phyloP scores from a whole-genome alignment of 345 rosid genomes.

The Eucalyptus regnans region DNA sequence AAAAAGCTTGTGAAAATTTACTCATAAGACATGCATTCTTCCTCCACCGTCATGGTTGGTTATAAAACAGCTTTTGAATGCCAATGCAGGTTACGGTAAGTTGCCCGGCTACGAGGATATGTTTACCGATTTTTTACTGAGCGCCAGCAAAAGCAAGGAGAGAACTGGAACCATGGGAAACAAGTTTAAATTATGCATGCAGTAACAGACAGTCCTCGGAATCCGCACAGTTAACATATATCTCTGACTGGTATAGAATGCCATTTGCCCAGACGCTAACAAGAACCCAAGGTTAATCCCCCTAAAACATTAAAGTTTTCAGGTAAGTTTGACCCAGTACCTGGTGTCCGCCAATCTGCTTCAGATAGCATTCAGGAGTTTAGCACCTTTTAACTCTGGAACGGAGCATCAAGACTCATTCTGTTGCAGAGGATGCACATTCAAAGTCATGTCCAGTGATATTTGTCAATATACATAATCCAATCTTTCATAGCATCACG shows the following conservation, averaged over 20 bases:
- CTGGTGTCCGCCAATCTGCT: not conserved
- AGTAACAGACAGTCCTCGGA: not conserved
- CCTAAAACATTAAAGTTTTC: not conserved
- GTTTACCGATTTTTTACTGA: slow-evolving; percentile 72
- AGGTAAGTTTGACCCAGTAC: not conserved
- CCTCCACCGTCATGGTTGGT: not conserved
- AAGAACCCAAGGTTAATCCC: not conserved
- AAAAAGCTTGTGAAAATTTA: not conserved
- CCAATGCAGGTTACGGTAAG: slow-evolving; percentile 70
- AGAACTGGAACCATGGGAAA: slow-evolving; percentile 1
- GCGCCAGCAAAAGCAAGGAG: slow-evolving; percentile 26
- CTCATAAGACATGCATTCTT: not conserved
- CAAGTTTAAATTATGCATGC: not conserved
- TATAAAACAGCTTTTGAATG: not conserved
- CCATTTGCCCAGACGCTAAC: not conserved
- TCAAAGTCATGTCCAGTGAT: not conserved
- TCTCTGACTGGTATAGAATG: not conserved
- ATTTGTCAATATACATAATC: not conserved
- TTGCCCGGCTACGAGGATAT: slow-evolving; percentile 79
- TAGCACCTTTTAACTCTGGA: not conserved
- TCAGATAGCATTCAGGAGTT: not conserved
- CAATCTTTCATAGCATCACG: not conserved
- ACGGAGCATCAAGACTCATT: not conserved
- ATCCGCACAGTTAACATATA: not conserved
- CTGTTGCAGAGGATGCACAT: not conserved